Evolutionary conservation across 2,329 filamentous ascomycete genomes (phyloP), one percentile per base, ranked within the genome.

Genomic region (Moelleriella libera): DNA sequence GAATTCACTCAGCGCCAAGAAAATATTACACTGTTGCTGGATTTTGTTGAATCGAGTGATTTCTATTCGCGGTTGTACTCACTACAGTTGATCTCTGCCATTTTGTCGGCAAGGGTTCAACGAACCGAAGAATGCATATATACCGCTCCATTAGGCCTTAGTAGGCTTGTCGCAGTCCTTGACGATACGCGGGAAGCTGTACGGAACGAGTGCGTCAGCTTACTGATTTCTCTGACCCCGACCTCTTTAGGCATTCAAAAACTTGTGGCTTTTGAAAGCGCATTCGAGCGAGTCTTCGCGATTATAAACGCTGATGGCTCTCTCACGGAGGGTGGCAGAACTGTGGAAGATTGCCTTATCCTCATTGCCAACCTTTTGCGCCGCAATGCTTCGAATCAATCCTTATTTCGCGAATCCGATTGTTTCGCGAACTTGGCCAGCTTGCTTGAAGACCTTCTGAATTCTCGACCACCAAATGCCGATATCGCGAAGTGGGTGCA

Each of bases 1-100:
- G 90, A 97, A 65, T 98, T 98, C 63, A 96, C 92, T 34, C 89
- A 95, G 72, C 82, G 87, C 52, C 89, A 96, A 77, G 90, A 97
- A 67, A 97, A 98, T 63, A 90, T 96, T 51, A 90, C 87, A 2
- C 72, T 92, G 12, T 76, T 98, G 29, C 78, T 98, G 51, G 85
- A 92, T 60, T 85, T 98, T 48, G 75, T 98, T 54, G 90, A 96
- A 54, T 80, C 83, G 11, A 74, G 74, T 54, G 89, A 96, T 58
- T 94, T 95, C 59, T 95, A 94, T 65, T 85, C 88, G 28, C 83
- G 90, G 29, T 76, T 97, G 1, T 97, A 97, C 66, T 85, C 87
- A 5, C 69, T 98, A 30, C 88, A 97, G 65, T 75, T 98, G 41
- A 80, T 98, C 40, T 82, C 84, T 29, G 86, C 89, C 45, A 92